Evolutionary conservation across 2,329 filamentous ascomycete genomes (phyloP).

Genomic region (Gaeumannomyces tritici): DNA sequence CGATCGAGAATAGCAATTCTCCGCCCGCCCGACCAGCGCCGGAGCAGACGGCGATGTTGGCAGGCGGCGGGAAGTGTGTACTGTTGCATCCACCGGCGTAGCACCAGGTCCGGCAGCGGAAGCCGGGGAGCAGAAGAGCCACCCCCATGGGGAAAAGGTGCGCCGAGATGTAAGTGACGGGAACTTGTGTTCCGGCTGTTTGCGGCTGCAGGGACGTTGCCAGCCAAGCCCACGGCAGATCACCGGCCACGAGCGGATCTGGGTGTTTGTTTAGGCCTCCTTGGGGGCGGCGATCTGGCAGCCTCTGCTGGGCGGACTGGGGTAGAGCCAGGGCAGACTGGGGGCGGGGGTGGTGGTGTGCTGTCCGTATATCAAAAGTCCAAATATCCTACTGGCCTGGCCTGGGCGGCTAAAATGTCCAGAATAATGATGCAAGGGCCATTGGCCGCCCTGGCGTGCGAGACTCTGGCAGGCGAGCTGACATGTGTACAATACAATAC

Average conservation of each 20-base stretch:
- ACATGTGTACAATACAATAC: too few relatives aligned
- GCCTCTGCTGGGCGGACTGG: too few relatives aligned
- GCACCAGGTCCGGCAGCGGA: too few relatives aligned
- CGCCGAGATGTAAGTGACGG: not conserved
- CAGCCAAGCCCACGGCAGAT: too few relatives aligned
- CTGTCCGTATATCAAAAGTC: too few relatives aligned
- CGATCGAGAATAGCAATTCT: too few relatives aligned
- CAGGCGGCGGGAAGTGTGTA: not conserved
- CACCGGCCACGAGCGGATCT: too few relatives aligned
- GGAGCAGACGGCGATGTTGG: not conserved
- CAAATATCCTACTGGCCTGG: not conserved
- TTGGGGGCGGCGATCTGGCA: not conserved
- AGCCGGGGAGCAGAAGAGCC: too few relatives aligned
- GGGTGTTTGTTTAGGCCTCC: not conserved
- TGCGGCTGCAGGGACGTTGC: not conserved
- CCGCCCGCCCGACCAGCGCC: too few relatives aligned
- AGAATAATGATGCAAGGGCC: not conserved
- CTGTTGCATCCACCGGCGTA: not conserved
- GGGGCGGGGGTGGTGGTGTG: not conserved
- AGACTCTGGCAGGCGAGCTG: too few relatives aligned
- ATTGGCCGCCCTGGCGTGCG: too few relatives aligned
- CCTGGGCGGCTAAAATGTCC: not conserved
- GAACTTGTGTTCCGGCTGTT: not conserved
- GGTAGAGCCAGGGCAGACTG: not conserved
- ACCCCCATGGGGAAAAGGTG: not conserved